phyloP scores from a whole-genome alignment of 176 grass and related monocot genomes.

The Chloris gayana region DNA sequence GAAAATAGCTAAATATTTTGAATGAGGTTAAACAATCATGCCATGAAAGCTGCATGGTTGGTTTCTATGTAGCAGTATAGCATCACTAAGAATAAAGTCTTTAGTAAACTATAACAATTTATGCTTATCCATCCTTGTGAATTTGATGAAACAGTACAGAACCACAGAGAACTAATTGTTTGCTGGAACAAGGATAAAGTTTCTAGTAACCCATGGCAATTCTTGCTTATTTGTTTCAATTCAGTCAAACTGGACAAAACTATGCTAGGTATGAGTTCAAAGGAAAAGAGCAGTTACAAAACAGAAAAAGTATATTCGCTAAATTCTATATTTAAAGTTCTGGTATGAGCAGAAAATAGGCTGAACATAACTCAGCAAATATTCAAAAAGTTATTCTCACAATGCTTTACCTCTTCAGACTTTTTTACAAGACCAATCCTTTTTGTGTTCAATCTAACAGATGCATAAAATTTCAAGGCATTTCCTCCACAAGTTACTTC shows the following conservation, averaged over 20 bases:
- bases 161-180: too few species aligned
- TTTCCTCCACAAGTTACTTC: slow-evolving; percentile 79
- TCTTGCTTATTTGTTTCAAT: too few species aligned
- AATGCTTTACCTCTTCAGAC: slow-evolving; percentile 55
- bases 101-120: not conserved
- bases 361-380: not conserved
- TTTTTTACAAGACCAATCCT: slow-evolving; percentile 73
- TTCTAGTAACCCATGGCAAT: too few species aligned
- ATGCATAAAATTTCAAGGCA: slow-evolving; percentile 85
- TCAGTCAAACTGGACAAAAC: not conserved
- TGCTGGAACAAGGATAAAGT: too few species aligned
- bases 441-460: slow-evolving; percentile 71
- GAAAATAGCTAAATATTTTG: not conserved
- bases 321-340: not conserved
- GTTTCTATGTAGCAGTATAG: too few species aligned
- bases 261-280: not conserved
- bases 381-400: not conserved
- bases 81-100: not conserved
- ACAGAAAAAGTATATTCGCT: not conserved
- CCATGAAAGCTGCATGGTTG: not conserved
- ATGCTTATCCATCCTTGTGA: not conserved
- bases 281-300: not conserved
- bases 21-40: not conserved
- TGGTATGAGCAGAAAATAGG: not conserved
- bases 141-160: not conserved